These are phyloP conservation scores for Rubus parviflorus DNA, from an alignment of 306 rosid species.

Conservation along the genomic window DNA sequence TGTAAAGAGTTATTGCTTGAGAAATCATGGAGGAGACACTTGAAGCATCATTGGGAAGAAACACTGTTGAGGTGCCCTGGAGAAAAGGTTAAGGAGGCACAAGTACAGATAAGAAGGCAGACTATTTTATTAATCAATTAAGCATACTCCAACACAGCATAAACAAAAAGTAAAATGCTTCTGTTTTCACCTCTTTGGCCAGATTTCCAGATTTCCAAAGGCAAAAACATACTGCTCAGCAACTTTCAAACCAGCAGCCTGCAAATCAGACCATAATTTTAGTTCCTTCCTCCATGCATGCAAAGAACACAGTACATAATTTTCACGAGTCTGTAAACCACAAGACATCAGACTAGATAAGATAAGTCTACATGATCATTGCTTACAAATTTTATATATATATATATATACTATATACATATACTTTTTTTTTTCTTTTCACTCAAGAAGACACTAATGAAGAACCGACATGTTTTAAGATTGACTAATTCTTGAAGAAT, in stretches of 20 bases:
- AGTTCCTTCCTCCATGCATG: slow-evolving; percentile 12
- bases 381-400: not conserved
- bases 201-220: slow-evolving; percentile 81
- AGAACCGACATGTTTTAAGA: not conserved
- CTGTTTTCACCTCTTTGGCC: slow-evolving; percentile 91
- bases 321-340: slow-evolving; percentile 18
- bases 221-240: slow-evolving; percentile 93
- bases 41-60: slow-evolving; percentile 87
- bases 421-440: too few relatives aligned
- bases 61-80: slow-evolving; percentile 86
- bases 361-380: slow-evolving; percentile 7
- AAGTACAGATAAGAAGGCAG: slow-evolving; percentile 7
- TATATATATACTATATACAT: too few relatives aligned
- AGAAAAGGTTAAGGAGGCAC: not conserved
- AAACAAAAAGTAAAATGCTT: not conserved
- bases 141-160: slow-evolving; percentile 7
- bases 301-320: not conserved
- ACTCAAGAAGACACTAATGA: not conserved
- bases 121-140: not conserved
- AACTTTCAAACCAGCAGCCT: slow-evolving; percentile 92
- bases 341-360: not conserved
- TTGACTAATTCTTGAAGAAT: not conserved
- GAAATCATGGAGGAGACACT: slow-evolving; percentile 89
- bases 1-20: slow-evolving; percentile 87
- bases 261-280: slow-evolving; percentile 39